A percentile compares a stretch with the other conserved stretches of the same genome.
Evolutionary conservation across 495 filamentous ascomycete genomes (phyloP).

Genomic region (Aspergillus cavernicola): DNA sequence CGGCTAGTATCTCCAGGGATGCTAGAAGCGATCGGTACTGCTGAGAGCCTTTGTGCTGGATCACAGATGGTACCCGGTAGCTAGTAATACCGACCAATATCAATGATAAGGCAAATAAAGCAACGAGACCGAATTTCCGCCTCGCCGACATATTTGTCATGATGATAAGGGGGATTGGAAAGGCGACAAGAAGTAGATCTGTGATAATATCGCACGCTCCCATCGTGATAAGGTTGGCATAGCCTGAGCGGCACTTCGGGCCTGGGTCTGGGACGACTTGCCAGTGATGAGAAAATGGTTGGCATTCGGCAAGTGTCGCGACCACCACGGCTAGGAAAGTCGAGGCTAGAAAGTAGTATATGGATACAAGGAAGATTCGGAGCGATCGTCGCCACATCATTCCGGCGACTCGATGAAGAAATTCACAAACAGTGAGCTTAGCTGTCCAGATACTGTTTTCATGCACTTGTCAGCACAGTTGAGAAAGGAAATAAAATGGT

Average conservation of each 20-base stretch:
- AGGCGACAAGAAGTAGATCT: conserved; percentile 79
- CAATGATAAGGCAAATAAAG: conserved; percentile 79
- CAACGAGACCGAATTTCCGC: conserved; percentile 61
- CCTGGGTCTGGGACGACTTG: conserved; percentile 88
- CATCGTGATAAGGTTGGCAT: conserved; percentile 83
- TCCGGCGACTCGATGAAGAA: conserved; percentile 72
- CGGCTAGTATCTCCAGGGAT: conserved; percentile 72
- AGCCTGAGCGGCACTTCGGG: conserved; percentile 76
- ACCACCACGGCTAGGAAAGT: conserved; percentile 80
- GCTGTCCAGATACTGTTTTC: conserved; percentile 76
- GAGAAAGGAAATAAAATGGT: not conserved
- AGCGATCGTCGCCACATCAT: conserved; percentile 69
- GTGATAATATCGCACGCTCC: conserved; percentile 81
- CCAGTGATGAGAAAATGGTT: conserved; percentile 83
- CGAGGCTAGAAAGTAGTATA: conserved; percentile 67
- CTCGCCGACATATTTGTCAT: conserved; percentile 64
- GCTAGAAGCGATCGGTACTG: conserved; percentile 73
- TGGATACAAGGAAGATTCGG: conserved; percentile 58
- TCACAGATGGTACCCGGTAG: conserved; percentile 72
- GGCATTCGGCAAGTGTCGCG: conserved; percentile 79
- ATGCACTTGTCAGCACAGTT: not conserved
- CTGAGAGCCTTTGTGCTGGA: conserved; percentile 59
- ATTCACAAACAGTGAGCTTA: conserved; percentile 87
- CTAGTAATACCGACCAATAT: conserved; percentile 69
- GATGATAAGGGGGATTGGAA: conserved; percentile 84